Percentiles rank a stretch among this genome's conserved stretches.
These are phyloP conservation scores for Mortierella antarctica DNA, from an alignment of 192 early-diverging fungal species.

Conservation along the genomic window DNA sequence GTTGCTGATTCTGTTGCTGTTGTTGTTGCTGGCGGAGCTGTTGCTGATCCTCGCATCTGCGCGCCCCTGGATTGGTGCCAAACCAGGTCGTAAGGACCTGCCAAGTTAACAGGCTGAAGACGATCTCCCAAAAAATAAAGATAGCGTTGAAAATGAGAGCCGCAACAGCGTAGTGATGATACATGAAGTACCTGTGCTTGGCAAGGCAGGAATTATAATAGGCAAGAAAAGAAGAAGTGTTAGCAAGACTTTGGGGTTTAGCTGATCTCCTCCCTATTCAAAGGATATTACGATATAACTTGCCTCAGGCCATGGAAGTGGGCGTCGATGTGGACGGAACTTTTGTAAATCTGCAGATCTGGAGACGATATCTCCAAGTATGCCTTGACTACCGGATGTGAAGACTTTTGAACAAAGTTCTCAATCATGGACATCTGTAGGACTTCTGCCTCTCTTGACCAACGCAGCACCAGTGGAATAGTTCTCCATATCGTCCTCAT, in stretches of 20 bases:
- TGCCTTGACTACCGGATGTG: conserved; percentile 46
- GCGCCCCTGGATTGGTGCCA: too few species aligned
- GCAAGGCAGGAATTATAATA: too few species aligned
- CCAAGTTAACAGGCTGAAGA: conserved; percentile 56
- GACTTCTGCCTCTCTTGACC: conserved; percentile 35
- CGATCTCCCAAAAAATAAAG: conserved; percentile 53
- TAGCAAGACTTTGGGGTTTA: not conserved
- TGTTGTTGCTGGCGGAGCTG: not conserved
- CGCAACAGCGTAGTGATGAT: conserved; percentile 43
- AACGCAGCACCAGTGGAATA: conserved; percentile 33
- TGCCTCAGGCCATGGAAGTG: conserved; percentile 63
- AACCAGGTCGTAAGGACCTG: conserved; percentile 8
- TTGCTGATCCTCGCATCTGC: not conserved
- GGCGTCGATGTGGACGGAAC: conserved; percentile 56
- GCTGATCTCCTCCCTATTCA: not conserved
- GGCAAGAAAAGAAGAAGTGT: not conserved
- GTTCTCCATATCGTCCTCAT: conserved; percentile 39
- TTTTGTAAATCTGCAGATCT: conserved; percentile 54
- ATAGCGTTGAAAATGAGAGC: conserved; percentile 47
- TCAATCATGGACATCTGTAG: conserved; percentile 32
- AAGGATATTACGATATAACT: not conserved
- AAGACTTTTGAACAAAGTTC: conserved; percentile 29
- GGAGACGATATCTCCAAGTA: conserved; percentile 48
- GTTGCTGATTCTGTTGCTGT: not conserved
- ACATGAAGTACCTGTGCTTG: conserved; percentile 57